Evolutionary conservation across 1,284 basidiomycete species (phyloP), one percentile per base, ranked within the genome.

Genomic region (Cryptococcus sp.): DNA sequence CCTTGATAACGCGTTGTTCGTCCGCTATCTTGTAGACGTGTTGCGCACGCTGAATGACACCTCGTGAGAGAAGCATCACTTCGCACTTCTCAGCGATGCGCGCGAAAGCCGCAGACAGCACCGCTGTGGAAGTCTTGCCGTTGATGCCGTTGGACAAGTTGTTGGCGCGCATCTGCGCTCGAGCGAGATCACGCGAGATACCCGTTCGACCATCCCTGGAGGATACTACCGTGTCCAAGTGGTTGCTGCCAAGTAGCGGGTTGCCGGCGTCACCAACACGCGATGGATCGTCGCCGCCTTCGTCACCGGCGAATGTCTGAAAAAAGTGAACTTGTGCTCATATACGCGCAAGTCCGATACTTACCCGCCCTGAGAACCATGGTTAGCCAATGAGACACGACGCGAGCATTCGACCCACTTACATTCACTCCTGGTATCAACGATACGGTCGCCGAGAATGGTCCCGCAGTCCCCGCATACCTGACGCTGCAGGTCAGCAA

Each of bases 301-400:
- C 95, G 78, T 99, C 93, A 70, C 93, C 96, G 67, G 96, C 96
- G 79, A 99, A 99, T 58, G 96, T 99, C 88, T 97, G 84, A 67
- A 56, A 17, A 45, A 47, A 56, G 42, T 63, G 42, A 61, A 54
- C 50, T 23, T 5, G 41, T 35, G 48, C 39, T 64, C 52, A 48
- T 16, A 42, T 25, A 16, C 40, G 30, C 16, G 30, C 3, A 57
- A 20, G 50, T 50, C 17, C 30, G 30, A 49, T 17, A 86, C 89
- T 83, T 83, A 91, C 90, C 81, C 90, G 84, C 89, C 73, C 75
- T 77, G 55, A 2, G n/a, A 30, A 47, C 19, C 43, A 50, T 5
- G 16, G 62, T 64, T 50, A 69, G 59, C 38, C 15, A 43, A 38
- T 38, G 22, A 43, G 19, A 19, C 13, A 17, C 45, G 30, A 40